Base-by-base conservation (phyloP, 2,329 filamentous ascomycete species). In the Berkeleyomyces basicola region DNA sequence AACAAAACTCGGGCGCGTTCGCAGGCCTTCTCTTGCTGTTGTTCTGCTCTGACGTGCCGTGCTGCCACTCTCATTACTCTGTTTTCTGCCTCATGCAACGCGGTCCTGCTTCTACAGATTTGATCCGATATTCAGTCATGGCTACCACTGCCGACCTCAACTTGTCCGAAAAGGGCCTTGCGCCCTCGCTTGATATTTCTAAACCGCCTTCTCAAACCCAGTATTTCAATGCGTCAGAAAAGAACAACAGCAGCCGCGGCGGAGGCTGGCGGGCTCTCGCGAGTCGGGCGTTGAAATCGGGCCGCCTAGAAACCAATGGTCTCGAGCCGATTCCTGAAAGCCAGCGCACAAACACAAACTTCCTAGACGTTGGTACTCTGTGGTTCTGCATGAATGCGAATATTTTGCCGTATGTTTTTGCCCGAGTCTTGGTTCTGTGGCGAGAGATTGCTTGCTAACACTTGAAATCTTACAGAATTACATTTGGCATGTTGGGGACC, bases 401-500 rank as follows among this genome's bases (percentile, higher is more conserved):
- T 65, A 78, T 78, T 51, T 68, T 78, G 9, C 72, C 73, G 75
- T 76, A 65, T 67, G 73, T 69, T 40, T 23, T 33, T n/a, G n/a
- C 51, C 23, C 49, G 31, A 14, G 2, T 23, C 1, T 23, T 23
- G 23, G 23, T 23, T 23, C 23, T 23, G 2, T 23, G 23, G 2
- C 23, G 1, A 23, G 23, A 23, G 23, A 23, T 23, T 23, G 23
- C 23, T 23, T 23, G 23, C 61, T 46, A 42, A 23, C 39, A 59
- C 58, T 23, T 23, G 43, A 14, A 36, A 14, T 7, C 16, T 31
- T 58, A 16, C 37, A 79, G 81, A 1, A 79, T 86, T 64, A 81
- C 82, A 0, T 84, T 84, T 67, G 83, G 83, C 64, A 81, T 85
- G 77, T 75, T 84, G 1, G 82, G 82, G 0, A 82, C 82, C 3